Evolutionary conservation across 225 moss, liverwort and hornwort species (phyloP).

Genomic region (Polytrichum commune): DNA sequence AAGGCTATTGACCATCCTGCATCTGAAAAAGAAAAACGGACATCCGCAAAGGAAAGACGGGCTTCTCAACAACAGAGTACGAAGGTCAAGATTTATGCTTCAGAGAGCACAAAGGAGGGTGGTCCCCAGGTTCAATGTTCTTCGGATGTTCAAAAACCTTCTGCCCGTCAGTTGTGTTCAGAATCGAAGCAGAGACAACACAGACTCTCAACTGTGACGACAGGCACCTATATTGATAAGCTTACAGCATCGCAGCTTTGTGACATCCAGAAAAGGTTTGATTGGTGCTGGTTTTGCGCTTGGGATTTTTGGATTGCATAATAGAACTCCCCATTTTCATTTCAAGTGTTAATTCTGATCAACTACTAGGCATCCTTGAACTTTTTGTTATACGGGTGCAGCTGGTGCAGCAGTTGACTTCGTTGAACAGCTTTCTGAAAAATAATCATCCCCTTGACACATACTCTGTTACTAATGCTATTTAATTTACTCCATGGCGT

Average conservation of each 20-base stretch:
- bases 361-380: too few species aligned
- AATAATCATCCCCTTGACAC: too few species aligned
- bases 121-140: not conserved
- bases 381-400: too few species aligned
- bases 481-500: too few species aligned
- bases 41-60: conserved; percentile 1
- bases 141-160: conserved; percentile 2
- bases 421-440: too few species aligned
- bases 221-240: not conserved
- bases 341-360: not conserved
- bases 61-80: not conserved
- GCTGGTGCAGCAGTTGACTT: too few species aligned
- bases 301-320: too few species aligned
- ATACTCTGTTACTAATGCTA: too few species aligned
- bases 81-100: not conserved
- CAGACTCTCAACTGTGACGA: not conserved
- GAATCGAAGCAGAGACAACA: conserved; percentile 2
- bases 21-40: not conserved
- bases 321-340: not conserved
- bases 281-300: not conserved
- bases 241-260: conserved; percentile 13
- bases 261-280: conserved; percentile 43
- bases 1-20: not conserved
- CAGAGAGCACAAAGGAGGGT: not conserved
- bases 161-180: not conserved